Evolutionary conservation across 768 basidiomycete species (phyloP).

Genomic region (Thelephora aurantiotincta): DNA sequence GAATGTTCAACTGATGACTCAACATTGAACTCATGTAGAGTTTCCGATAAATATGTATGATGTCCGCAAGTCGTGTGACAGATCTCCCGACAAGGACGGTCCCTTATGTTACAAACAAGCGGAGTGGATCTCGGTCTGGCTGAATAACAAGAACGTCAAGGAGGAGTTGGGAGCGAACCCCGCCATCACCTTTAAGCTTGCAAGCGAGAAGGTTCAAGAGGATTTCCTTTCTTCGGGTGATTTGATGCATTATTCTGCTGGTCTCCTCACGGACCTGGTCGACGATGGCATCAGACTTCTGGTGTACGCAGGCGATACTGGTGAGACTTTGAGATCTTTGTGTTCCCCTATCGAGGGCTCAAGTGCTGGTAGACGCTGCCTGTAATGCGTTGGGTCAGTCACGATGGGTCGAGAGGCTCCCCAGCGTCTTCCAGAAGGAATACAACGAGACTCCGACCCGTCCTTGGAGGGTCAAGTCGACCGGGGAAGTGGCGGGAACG

Average conservation of each 20-base stretch:
- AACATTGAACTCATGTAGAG: constrained; percentile 27
- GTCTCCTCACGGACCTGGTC: constrained; percentile 66
- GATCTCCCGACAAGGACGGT: constrained; percentile 23
- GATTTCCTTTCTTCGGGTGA: constrained; percentile 77
- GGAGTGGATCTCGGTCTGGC: constrained; percentile 35
- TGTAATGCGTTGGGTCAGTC: constrained; percentile 41
- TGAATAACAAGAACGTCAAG: constrained; percentile 35
- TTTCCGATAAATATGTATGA: constrained; percentile 43
- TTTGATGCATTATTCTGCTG: constrained; percentile 69
- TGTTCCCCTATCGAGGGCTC: constrained; percentile 1
- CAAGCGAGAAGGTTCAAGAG: constrained; percentile 70
- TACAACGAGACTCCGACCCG: constrained; percentile 33
- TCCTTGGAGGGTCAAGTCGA: constrained; percentile 40
- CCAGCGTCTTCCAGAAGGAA: constrained; percentile 45
- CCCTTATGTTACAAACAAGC: constrained; percentile 26
- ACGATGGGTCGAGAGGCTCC: constrained; percentile 55
- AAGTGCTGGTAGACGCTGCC: not conserved
- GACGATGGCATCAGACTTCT: constrained; percentile 72
- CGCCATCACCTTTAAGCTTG: constrained; percentile 24
- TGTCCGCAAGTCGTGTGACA: constrained; percentile 28
- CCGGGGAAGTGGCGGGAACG: constrained; percentile 47
- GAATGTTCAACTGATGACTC: constrained; percentile 1
- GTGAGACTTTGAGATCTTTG: constrained; percentile 53
- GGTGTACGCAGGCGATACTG: constrained; percentile 85
- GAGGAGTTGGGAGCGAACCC: constrained; percentile 24